Evolutionary conservation across 2,329 filamentous ascomycete genomes (phyloP).

Genomic region (Cladobotryum mycophilum): DNA sequence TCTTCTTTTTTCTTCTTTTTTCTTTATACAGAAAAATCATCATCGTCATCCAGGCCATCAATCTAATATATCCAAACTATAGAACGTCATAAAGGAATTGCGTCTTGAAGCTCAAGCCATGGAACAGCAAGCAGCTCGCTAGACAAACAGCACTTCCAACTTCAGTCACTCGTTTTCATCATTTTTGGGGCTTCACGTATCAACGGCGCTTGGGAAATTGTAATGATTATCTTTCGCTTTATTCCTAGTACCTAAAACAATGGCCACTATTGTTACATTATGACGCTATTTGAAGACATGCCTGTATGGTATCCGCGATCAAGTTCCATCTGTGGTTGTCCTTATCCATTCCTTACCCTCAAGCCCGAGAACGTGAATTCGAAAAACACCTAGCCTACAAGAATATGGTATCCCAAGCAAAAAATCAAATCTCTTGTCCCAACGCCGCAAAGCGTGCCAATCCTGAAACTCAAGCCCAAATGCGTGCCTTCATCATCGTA

Average conservation of each 20-base stretch:
- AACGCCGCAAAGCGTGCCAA: background rate
- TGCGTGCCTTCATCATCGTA: background rate
- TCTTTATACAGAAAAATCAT: background rate
- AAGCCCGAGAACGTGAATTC: background rate
- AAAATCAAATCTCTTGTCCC: background rate
- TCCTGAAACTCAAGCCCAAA: background rate
- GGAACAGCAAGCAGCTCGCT: conserved; percentile 26
- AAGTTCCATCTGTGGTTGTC: background rate
- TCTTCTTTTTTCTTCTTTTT: no score
- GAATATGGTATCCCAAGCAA: background rate
- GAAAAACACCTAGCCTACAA: background rate
- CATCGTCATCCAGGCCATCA: background rate
- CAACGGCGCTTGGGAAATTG: no score
- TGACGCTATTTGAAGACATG: background rate
- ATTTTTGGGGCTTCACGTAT: background rate
- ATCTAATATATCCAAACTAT: background rate
- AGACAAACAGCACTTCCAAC: background rate
- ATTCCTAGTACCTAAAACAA: background rate
- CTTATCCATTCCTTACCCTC: background rate
- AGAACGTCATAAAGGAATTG: conserved; percentile 57
- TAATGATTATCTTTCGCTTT: background rate
- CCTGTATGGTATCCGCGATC: background rate
- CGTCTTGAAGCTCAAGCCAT: conserved; percentile 49
- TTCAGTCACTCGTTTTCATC: background rate
- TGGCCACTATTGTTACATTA: conserved; percentile 8